Conservation (phyloP, 1,284 basidiomycete species). For the Ganoderma meredithae region DNA sequence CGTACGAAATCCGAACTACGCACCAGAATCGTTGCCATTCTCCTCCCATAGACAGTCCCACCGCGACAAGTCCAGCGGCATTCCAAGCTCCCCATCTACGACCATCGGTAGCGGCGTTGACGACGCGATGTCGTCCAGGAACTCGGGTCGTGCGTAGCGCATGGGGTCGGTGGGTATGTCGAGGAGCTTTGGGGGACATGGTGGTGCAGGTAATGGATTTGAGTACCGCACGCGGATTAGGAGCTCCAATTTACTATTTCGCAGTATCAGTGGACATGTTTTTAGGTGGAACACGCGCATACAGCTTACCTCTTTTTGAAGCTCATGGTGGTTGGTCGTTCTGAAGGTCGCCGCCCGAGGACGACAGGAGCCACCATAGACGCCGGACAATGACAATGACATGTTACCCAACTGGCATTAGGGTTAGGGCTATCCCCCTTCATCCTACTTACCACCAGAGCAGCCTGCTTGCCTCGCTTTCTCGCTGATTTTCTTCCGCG, state of each 20-base stretch:
- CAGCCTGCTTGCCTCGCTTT: background rate
- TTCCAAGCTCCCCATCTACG: conserved; percentile 92
- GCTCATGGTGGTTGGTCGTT: conserved; percentile 24
- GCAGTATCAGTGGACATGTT: background rate
- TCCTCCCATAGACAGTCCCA: conserved; percentile 89
- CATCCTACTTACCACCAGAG: background rate
- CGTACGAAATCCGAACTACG: conserved; percentile 34
- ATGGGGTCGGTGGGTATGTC: conserved; percentile 86
- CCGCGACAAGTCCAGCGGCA: conserved; percentile 88
- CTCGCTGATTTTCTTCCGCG: background rate
- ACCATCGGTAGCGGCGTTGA: conserved; percentile 90
- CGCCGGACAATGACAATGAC: background rate
- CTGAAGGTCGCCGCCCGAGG: background rate
- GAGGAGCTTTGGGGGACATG: conserved; percentile 93
- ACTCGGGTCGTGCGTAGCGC: conserved; percentile 87
- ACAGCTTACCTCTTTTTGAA: conserved; percentile 30
- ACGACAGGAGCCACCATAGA: background rate
- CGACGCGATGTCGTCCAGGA: conserved; percentile 81
- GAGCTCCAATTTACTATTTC: conserved; percentile 78
- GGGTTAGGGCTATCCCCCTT: background rate
- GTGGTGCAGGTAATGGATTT: conserved; percentile 92
- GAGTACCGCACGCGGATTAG: conserved; percentile 91
- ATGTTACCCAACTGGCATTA: background rate
- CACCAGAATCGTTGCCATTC: conserved; percentile 72
- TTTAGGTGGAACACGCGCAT: background rate